These are phyloP conservation scores for Sarocladiaceae sp. DNA, from an alignment of 2,329 filamentous ascomycete genomes.

Conservation along the genomic window DNA sequence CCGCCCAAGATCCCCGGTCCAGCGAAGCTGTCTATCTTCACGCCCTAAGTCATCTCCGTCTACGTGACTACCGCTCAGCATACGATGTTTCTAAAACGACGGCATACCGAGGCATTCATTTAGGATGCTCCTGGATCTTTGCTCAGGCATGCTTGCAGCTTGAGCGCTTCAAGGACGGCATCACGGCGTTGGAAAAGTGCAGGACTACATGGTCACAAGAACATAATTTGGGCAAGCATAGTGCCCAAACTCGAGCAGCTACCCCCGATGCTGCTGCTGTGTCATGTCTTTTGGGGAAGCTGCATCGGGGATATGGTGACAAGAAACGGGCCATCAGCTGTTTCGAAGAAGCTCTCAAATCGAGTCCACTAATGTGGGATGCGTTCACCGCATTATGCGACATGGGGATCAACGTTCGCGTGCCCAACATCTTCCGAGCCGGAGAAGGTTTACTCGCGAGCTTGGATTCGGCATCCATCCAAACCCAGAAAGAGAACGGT, in stretches of 20 bases:
- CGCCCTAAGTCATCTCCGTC: conserved; percentile 77
- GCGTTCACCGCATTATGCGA: conserved; percentile 87
- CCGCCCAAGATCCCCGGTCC: conserved; percentile 77
- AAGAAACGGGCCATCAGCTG: conserved; percentile 79
- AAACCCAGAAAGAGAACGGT: conserved; percentile 19
- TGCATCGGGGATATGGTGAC: conserved; percentile 78
- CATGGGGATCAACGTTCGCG: conserved; percentile 74
- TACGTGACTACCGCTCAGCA: conserved; percentile 79
- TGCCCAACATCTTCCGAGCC: conserved; percentile 81
- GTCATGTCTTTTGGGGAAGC: conserved; percentile 79
- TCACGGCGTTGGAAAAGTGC: conserved; percentile 77
- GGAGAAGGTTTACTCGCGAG: conserved; percentile 50
- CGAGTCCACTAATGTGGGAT: conserved; percentile 98
- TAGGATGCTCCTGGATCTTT: conserved; percentile 88
- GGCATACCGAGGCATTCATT: conserved; percentile 66
- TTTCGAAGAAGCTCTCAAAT: conserved; percentile 83
- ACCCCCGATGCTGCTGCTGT: conserved; percentile 80
- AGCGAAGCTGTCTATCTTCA: conserved; percentile 79
- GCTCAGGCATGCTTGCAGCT: conserved; percentile 82
- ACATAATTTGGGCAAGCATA: conserved; percentile 79
- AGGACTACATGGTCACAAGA: conserved; percentile 70
- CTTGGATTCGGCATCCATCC: conserved; percentile 31
- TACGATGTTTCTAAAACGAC: conserved; percentile 75
- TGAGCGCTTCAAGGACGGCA: conserved; percentile 75
- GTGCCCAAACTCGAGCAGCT: conserved; percentile 67